A percentile compares a stretch with the other conserved stretches of the same genome.
Conservation (phyloP, 768 basidiomycete genomes). For the Sistotremastrum niveocremeum region DNA sequence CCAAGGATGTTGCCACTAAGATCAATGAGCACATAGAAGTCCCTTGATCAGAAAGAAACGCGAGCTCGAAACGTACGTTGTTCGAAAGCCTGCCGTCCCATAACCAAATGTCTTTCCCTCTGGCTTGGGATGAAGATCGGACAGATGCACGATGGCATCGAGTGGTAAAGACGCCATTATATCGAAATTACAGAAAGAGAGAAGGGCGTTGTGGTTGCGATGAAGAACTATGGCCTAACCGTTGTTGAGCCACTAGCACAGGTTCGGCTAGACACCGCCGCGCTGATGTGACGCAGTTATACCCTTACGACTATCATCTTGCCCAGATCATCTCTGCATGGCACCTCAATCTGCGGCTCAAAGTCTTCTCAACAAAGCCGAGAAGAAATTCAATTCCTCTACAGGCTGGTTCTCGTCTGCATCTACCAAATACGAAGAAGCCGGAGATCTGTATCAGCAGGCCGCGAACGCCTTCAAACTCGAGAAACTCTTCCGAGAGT, state of each 20-base stretch:
- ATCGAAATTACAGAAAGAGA: neutral
- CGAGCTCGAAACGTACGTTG: constrained; percentile 41
- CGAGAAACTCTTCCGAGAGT: constrained; percentile 83
- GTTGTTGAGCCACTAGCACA: neutral
- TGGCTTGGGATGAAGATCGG: constrained; percentile 63
- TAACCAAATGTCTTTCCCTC: constrained; percentile 60
- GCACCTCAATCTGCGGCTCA: constrained; percentile 70
- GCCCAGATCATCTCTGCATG: constrained; percentile 27
- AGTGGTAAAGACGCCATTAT: constrained; percentile 10
- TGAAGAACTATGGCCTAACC: neutral
- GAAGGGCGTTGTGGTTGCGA: neutral
- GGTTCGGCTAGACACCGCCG: constrained; percentile 2
- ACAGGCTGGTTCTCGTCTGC: constrained; percentile 81
- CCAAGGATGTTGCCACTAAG: constrained; percentile 58
- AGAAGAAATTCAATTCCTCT: constrained; percentile 82
- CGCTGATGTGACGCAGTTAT: neutral
- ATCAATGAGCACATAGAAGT: constrained; percentile 5
- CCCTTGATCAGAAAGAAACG: constrained; percentile 6
- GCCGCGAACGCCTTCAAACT: constrained; percentile 90
- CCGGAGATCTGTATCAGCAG: constrained; percentile 88
- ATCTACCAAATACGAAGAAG: constrained; percentile 82
- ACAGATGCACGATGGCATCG: constrained; percentile 32
- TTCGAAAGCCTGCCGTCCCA: constrained; percentile 93
- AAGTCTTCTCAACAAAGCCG: constrained; percentile 67
- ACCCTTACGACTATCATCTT: constrained; percentile 8